phyloP scores from a whole-genome alignment of 179 eudicot genomes.

The Heliamphora pulchella region DNA sequence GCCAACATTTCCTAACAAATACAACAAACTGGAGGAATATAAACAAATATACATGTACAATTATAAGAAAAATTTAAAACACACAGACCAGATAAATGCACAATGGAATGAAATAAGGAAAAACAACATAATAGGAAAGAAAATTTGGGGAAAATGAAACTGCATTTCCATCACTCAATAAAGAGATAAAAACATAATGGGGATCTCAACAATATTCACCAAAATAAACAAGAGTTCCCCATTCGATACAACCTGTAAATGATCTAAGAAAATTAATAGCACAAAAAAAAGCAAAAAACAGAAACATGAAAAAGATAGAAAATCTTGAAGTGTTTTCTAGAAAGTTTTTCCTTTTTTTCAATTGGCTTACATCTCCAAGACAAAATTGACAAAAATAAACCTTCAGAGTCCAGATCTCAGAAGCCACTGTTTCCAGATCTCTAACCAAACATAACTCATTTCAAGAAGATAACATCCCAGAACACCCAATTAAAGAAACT shows the following conservation, averaged over 20 bases:
- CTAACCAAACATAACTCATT: slow-evolving; percentile 18
- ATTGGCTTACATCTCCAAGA: slow-evolving; percentile 19
- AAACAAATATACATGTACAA: neutral
- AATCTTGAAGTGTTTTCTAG: neutral
- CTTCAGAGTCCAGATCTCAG: slow-evolving; percentile 41
- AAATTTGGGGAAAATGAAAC: neutral
- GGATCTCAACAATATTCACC: neutral
- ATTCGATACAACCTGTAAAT: neutral
- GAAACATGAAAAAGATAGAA: neutral
- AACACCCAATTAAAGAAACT: slow-evolving; percentile 18
- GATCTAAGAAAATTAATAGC: neutral
- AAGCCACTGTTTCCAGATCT: slow-evolving; percentile 22
- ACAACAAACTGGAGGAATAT: neutral
- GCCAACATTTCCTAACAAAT: neutral
- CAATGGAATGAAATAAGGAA: neutral
- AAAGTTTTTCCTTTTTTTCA: neutral
- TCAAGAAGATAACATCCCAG: neutral
- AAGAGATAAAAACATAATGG: slow-evolving; percentile 13
- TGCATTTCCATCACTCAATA: neutral
- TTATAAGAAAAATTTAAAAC: neutral
- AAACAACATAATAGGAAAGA: neutral
- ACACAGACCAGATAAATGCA: neutral
- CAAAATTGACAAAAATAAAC: neutral
- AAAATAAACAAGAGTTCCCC: neutral
- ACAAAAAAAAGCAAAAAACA: neutral